A percentile compares a stretch with the other conserved stretches of the same genome.
Conservation (phyloP, 202 grass and related monocot genomes). For the Zizania palustris region DNA sequence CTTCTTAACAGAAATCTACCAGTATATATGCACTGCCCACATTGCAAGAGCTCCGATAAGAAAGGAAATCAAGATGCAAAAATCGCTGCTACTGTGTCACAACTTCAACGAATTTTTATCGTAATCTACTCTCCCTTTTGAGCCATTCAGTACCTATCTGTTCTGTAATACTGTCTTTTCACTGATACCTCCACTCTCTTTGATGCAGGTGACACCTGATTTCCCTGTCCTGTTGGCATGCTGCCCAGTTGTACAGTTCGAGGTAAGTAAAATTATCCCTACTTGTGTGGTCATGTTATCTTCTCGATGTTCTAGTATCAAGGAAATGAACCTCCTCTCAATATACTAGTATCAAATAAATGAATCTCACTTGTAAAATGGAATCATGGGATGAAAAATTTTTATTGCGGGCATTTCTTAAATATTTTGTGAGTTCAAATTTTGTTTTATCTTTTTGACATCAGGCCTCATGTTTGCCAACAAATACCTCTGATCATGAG, state of each 20-base stretch:
- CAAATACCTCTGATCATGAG: conserved; percentile 60
- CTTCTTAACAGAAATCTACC: conserved; percentile 88
- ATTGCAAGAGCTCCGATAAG: conserved; percentile 70
- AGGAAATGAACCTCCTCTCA: conserved; percentile 15
- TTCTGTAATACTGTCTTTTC: conserved; percentile 26
- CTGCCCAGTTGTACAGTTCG: conserved; percentile 83
- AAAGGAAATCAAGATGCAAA: conserved; percentile 62
- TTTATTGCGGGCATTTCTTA: background rate
- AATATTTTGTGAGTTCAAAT: conserved; percentile 14
- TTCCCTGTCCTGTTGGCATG: conserved; percentile 80
- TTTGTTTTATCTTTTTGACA: conserved; percentile 33
- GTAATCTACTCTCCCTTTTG: conserved; percentile 53
- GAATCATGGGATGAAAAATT: background rate
- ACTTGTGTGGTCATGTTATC: background rate
- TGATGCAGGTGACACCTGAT: conserved; percentile 76
- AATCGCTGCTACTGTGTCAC: conserved; percentile 68
- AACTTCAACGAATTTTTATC: conserved; percentile 93
- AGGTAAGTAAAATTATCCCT: conserved; percentile 48
- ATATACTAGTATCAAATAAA: background rate
- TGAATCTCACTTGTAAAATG: conserved; percentile 19
- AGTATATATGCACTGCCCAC: conserved; percentile 93
- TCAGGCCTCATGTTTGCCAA: conserved; percentile 79
- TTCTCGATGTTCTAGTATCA: conserved; percentile 9
- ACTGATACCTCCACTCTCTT: conserved; percentile 33
- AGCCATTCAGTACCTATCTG: conserved; percentile 3